Conservation (phyloP, 495 filamentous ascomycete species). For the Astrothelium subdiscretum region DNA sequence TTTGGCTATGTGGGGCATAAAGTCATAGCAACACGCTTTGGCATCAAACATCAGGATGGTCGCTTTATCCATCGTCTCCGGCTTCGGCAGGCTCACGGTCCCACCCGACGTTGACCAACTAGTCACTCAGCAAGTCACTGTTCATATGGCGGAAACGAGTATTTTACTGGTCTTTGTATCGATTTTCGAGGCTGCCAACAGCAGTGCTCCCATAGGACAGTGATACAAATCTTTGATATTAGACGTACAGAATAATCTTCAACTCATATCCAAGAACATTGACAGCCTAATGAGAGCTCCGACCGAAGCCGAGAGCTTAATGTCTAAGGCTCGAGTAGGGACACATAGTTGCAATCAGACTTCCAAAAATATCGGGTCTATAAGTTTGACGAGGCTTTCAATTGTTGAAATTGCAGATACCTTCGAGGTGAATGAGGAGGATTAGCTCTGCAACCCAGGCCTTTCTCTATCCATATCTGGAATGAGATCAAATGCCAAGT, state of each 20-base stretch:
- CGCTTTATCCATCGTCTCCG: constrained; percentile 15
- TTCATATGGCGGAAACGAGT: constrained; percentile 48
- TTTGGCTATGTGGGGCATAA: too few relatives aligned
- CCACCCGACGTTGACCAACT: not conserved
- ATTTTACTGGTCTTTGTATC: constrained; percentile 31
- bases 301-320: not conserved
- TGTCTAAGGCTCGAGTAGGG: not conserved
- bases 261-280: constrained; percentile 30
- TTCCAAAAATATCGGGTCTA: not conserved
- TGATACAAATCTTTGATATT: constrained; percentile 52
- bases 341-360: not conserved
- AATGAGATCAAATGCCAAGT: too few relatives aligned
- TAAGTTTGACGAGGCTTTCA: not conserved
- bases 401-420: not conserved
- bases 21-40: constrained; percentile 27
- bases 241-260: constrained; percentile 35
- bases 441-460: too few relatives aligned
- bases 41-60: constrained; percentile 47
- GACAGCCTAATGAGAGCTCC: not conserved
- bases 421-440: too few relatives aligned
- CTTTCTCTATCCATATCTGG: too few relatives aligned
- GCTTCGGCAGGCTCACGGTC: not conserved
- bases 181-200: constrained; percentile 50
- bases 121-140: not conserved
- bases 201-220: constrained; percentile 34